A percentile compares a stretch with the other conserved stretches of the same genome.
phyloP scores from a whole-genome alignment of 2,329 filamentous ascomycete genomes.

The Drechslera avenae region DNA sequence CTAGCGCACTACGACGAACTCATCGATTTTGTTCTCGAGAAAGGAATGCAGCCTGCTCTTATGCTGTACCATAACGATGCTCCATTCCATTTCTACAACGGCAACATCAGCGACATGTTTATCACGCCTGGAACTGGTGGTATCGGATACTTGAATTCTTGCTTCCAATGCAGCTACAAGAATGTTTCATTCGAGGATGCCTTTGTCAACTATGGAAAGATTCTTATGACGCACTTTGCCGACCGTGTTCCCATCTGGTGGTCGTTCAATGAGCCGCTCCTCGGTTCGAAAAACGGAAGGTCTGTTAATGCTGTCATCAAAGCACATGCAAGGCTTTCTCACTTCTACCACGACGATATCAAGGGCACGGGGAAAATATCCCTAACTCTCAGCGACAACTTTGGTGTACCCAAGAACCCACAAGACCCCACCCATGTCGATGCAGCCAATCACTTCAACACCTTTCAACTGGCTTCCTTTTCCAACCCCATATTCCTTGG shows the following conservation, averaged over 20 bases:
- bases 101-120: constrained; percentile 35
- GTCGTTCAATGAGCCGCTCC: constrained; percentile 60
- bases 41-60: constrained; percentile 57
- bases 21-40: constrained; percentile 56
- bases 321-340: constrained; percentile 56
- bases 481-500: constrained; percentile 61
- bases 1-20: constrained; percentile 62
- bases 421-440: constrained; percentile 51
- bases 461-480: constrained; percentile 53
- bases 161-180: constrained; percentile 46
- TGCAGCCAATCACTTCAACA: constrained; percentile 53
- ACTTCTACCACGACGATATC: constrained; percentile 62
- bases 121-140: constrained; percentile 35
- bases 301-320: constrained; percentile 46
- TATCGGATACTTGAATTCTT: constrained; percentile 38
- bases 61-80: constrained; percentile 59
- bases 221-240: constrained; percentile 58
- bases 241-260: constrained; percentile 60
- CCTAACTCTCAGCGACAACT: constrained; percentile 55
- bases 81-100: constrained; percentile 51
- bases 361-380: constrained; percentile 57
- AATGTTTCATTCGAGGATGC: constrained; percentile 57
- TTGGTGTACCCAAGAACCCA: constrained; percentile 44
- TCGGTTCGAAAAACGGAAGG: constrained; percentile 51
- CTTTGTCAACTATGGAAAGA: constrained; percentile 60